Base-by-base conservation (phyloP, 805 yeast species). In the Candida dajiaensis region DNA sequence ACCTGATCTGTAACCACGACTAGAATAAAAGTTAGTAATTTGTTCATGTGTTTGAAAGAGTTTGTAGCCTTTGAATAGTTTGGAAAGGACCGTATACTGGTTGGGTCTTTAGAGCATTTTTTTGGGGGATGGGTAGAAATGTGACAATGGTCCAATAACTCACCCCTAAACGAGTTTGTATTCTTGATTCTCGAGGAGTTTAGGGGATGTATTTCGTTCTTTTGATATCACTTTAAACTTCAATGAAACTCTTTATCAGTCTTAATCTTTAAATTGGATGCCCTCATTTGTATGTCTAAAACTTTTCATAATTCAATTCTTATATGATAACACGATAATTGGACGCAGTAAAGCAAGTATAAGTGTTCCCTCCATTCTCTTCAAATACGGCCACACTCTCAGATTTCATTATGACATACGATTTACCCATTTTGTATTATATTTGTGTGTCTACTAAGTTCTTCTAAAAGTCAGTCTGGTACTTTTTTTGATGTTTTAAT, bases 1-100 rank as follows among this genome's bases (percentile, higher is more conserved):
- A 81, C 99, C 94, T 69, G 97, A 89, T 90, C 99, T 90, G 85
- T 89, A 90, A 85, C 99, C 99, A 81, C 89, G 97, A 77, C 89
- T 80, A 42, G 23, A 42, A 21, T 40, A 28, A 41, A 47, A 51
- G 54, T 50, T 50, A 50, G 54, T 50, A 50, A 29, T 11, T 33
- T 33, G 20, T 33, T 33, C 36, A 33, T 33, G 7, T 13, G 6
- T 28, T 28, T 13, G n/a, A 28, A 3, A 13, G 31, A 28, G 31
- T 13, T 28, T 13, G 31, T 28, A 28, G 31, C 31, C 31, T 33
- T 33, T 33, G 36, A 33, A 15, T 6, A 31, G 26, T n/a, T 21
- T 38, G 18, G 25, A n/a, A 26, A 9, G 16, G 19, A 39, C 26
- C 21, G 6, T 25, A n/a, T 25, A 9, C 4, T 25, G 3, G 28